Percentiles rank a stretch among this genome's conserved stretches.
These are phyloP conservation scores for Ceratocystis harringtonii DNA, from an alignment of 2,329 filamentous ascomycete species.

Conservation along the genomic window DNA sequence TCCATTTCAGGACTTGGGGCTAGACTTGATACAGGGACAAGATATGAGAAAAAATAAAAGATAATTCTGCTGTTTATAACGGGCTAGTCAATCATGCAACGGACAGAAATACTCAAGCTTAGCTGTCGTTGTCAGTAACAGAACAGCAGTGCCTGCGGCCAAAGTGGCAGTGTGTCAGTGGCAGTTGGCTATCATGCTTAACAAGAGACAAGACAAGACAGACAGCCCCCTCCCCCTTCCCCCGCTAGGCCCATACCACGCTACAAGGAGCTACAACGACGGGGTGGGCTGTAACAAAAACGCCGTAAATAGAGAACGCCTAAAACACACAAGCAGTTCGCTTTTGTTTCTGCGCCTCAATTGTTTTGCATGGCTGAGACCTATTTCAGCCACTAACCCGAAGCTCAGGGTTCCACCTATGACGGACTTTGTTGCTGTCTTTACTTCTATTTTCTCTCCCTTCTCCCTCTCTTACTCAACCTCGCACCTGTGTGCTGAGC, in stretches of 20 bases:
- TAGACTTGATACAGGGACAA: background rate
- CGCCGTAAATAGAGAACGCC: constrained; percentile 2
- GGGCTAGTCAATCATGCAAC: background rate
- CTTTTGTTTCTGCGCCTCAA: constrained; percentile 1
- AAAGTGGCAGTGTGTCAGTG: no score
- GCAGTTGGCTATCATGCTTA: background rate
- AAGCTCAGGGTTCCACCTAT: background rate
- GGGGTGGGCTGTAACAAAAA: background rate
- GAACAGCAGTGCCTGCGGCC: background rate
- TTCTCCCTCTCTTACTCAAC: background rate
- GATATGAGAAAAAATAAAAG: no score
- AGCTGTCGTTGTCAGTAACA: background rate
- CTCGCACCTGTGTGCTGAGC: background rate
- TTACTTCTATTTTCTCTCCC: background rate
- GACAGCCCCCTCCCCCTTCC: no score
- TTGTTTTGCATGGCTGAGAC: background rate
- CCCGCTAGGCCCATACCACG: no score
- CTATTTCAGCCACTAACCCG: background rate
- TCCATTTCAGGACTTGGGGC: background rate
- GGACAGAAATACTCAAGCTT: background rate
- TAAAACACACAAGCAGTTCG: constrained; percentile 1
- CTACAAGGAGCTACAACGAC: background rate
- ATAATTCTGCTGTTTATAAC: background rate
- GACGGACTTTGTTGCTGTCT: background rate
- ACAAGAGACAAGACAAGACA: background rate